Base-by-base conservation (phyloP, 768 basidiomycete species). In the Trametes cinnabarina region DNA sequence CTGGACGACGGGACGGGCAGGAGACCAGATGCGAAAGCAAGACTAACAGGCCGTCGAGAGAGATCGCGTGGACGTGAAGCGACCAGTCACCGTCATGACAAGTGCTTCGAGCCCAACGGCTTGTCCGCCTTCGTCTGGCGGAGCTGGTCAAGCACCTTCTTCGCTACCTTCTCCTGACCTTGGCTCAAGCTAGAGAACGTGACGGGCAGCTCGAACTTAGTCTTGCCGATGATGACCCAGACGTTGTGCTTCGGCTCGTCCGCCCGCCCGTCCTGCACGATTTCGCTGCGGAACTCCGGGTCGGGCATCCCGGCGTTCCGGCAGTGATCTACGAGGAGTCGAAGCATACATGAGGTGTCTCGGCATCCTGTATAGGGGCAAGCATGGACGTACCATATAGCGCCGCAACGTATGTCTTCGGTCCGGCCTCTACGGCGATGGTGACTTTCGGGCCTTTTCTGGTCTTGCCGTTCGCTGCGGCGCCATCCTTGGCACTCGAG, bases 211-310 rank as follows among this genome's bases (percentile, higher is more conserved):
- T 80, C 78, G 44, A 77, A 73, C 22, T 74, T 72, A 43, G 77
- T 76, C 32, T 69, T 71, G 17, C 75, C 77, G 40, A 80, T 73
- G 55, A 77, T 69, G n/a, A 79, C 74, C 79, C 80, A 81, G 4
- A 78, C 78, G 32, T 72, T 76, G 51, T 72, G 76, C 51, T 66
- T 71, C 25, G 63, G 66, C 37, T 60, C 58, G 43, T 67, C 71
- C 15, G 64, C 65, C 34, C 41, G 34, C 48, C 65, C 65, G 26
- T 32, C 46, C 39, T 68, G 50, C 15, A 69, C 60, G 26, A 55
- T 52, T 60, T 71, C 67, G 47, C 74, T 62, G 43, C 71, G 67
- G 51, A 79, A 75, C 56, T 65, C 65, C 0, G 79, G 79, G 10
- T 47, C 61, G 3, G 69, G 61, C 32, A 59, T 51, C 10, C 53